Evolutionary conservation across 345 rosid species (phyloP).

Genomic region (Eucalyptus erythrocorys): DNA sequence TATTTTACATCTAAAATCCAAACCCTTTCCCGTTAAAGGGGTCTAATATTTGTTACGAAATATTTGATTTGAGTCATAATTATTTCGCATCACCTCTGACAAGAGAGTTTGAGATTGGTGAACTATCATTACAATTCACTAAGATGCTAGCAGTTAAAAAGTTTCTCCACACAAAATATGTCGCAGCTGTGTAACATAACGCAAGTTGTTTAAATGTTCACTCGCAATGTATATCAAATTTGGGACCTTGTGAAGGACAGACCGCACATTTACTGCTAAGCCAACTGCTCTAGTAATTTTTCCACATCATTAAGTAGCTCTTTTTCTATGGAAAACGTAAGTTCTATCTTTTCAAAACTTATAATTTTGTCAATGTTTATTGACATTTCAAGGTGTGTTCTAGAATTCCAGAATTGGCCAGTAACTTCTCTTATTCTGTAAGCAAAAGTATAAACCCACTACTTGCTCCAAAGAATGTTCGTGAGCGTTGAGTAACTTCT

Average conservation of each 20-base stretch:
- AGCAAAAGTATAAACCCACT: not conserved
- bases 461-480: not conserved
- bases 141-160: accelerated
- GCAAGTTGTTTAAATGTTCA: accelerated
- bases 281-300: accelerated
- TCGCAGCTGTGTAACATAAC: accelerated
- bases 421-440: not conserved
- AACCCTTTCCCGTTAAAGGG: accelerated
- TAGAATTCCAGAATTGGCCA: not conserved
- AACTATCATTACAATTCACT: accelerated
- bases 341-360: not conserved
- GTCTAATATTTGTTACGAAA: accelerated
- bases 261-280: accelerated
- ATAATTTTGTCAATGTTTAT: not conserved
- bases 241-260: not conserved
- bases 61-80: accelerated
- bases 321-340: accelerated
- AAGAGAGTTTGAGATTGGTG: accelerated
- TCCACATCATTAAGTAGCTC: not conserved
- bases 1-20: not conserved
- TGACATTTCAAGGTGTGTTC: accelerated
- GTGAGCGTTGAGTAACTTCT: accelerated
- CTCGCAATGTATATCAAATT: accelerated
- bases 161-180: accelerated
- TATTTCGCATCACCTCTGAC: accelerated